Conservation (phyloP, 331 rosid genomes). For the Arachis monticola region DNA sequence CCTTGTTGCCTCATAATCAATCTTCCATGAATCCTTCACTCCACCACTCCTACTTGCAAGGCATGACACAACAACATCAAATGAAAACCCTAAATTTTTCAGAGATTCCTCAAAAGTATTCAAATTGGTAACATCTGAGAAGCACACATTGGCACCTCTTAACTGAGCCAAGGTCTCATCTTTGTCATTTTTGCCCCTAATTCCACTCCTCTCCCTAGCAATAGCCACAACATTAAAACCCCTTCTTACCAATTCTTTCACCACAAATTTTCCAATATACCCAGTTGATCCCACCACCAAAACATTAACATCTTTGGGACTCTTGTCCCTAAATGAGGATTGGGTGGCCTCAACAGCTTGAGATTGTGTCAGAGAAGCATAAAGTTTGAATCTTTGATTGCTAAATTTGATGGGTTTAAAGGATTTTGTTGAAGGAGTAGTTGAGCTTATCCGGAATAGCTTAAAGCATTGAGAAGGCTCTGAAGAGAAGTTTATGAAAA, state of each 20-base stretch:
- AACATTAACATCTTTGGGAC: constrained; percentile 69
- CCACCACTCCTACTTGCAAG: constrained; percentile 92
- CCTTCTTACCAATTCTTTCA: constrained; percentile 73
- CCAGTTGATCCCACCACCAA: constrained; percentile 93
- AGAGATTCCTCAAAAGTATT: constrained; percentile 59
- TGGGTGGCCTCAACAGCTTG: constrained; percentile 46
- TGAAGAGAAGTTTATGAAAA: constrained; percentile 34
- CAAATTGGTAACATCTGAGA: constrained; percentile 77
- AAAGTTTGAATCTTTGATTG: constrained; percentile 47
- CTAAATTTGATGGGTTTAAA: constrained; percentile 43
- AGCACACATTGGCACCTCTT: constrained; percentile 73
- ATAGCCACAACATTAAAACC: constrained; percentile 78
- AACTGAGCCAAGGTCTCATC: constrained; percentile 63
- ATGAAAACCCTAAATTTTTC: constrained; percentile 46
- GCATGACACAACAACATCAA: constrained; percentile 90
- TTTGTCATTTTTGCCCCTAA: constrained; percentile 57
- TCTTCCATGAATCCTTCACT: constrained; percentile 88
- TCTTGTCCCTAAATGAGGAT: constrained; percentile 61
- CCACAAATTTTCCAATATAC: constrained; percentile 87
- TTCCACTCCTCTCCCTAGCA: constrained; percentile 87
- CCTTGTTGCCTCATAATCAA: constrained; percentile 93
- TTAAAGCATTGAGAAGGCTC: constrained; percentile 43
- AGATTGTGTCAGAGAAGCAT: constrained; percentile 51
- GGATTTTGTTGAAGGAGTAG: constrained; percentile 42
- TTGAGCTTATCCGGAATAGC: constrained; percentile 55